A percentile compares a stretch with the other conserved stretches of the same genome.
Conservation (phyloP, 2,329 filamentous ascomycete genomes). For the Lojkania enalia region DNA sequence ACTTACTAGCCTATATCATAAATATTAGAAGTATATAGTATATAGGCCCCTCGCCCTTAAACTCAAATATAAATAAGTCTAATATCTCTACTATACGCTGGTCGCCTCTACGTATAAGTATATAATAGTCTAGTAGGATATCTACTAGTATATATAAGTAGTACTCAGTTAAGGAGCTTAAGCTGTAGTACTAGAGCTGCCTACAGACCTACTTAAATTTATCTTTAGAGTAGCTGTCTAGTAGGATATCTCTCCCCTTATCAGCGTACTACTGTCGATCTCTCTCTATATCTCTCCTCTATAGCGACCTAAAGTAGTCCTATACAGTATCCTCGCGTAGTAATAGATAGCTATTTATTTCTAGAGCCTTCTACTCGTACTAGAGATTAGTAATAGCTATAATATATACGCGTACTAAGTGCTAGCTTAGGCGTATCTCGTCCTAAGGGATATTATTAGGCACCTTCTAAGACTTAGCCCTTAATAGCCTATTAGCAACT, state of each 20-base stretch:
- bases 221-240: slow-evolving; percentile 10
- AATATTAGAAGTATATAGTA: slow-evolving; percentile 10
- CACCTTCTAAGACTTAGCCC: slow-evolving; percentile 7
- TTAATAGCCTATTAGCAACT: slow-evolving; percentile 5
- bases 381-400: slow-evolving; percentile 10
- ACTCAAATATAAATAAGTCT: slow-evolving; percentile 8
- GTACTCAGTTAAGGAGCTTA: neutral
- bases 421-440: slow-evolving; percentile 4
- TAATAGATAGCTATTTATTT: slow-evolving; percentile 6
- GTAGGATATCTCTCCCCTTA: slow-evolving; percentile 11
- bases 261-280: slow-evolving; percentile 9
- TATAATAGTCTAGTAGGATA: slow-evolving; percentile 4
- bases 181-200: slow-evolving; percentile 8
- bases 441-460: slow-evolving; percentile 5
- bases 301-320: slow-evolving; percentile 12
- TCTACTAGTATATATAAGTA: slow-evolving; percentile 6
- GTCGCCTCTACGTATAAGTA: slow-evolving; percentile 3
- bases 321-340: slow-evolving; percentile 5
- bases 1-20: slow-evolving; percentile 7
- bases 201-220: slow-evolving; percentile 8
- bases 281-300: slow-evolving; percentile 5
- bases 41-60: slow-evolving; percentile 6
- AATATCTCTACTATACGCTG: slow-evolving; percentile 5
- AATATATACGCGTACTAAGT: slow-evolving; percentile 2
- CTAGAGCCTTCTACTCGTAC: slow-evolving; percentile 1